These are phyloP conservation scores for Bruguiera sexangula DNA, from an alignment of 345 rosid genomes.

Conservation along the genomic window DNA sequence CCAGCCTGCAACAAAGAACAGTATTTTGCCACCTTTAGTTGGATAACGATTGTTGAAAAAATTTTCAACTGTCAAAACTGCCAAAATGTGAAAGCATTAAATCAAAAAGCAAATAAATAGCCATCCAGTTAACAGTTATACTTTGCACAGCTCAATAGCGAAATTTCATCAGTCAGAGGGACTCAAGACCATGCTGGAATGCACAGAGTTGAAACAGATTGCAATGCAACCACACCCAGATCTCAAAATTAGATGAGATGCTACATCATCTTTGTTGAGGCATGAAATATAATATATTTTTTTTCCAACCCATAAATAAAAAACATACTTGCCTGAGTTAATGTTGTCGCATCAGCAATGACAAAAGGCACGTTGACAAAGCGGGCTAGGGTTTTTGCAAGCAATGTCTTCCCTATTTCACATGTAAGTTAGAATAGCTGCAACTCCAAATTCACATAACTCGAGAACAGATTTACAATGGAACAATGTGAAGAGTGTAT, in stretches of 20 bases:
- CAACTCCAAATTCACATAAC: constrained; percentile 4
- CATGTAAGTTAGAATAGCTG: constrained; percentile 24
- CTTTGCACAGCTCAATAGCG: background rate
- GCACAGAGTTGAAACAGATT: background rate
- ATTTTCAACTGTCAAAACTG: background rate
- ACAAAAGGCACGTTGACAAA: constrained; percentile 84
- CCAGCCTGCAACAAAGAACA: constrained; percentile 65
- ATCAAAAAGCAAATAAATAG: background rate
- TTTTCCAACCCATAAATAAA: background rate
- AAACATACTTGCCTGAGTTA: constrained; percentile 63
- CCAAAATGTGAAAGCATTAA: background rate
- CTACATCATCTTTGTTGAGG: background rate
- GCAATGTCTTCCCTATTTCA: constrained; percentile 72
- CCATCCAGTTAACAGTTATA: background rate
- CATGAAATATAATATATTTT: background rate
- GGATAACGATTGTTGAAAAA: background rate
- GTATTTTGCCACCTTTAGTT: constrained; percentile 12
- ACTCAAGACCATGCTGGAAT: background rate
- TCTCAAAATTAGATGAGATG: background rate
- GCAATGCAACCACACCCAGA: background rate
- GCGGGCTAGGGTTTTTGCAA: constrained; percentile 79
- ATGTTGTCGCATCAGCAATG: constrained; percentile 79
- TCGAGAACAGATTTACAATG: constrained; percentile 1
- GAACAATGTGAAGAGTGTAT: constrained; percentile 5
- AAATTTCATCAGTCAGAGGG: background rate